Conservation (phyloP, 257 asterid genomes). For the Asclepias syriaca region DNA sequence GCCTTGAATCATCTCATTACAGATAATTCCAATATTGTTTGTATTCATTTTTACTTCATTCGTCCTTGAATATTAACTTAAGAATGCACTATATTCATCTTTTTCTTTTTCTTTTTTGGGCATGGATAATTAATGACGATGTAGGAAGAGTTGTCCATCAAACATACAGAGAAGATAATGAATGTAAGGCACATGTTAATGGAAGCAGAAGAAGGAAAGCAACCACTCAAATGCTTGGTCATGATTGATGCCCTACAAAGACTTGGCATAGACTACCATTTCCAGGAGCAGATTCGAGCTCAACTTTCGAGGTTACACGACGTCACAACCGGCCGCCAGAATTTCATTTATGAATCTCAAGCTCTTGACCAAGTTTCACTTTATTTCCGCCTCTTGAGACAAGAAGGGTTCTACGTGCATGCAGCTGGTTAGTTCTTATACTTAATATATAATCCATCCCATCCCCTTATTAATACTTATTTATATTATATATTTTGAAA, state of each 20-base stretch:
- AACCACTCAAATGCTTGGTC: slow-evolving; percentile 14
- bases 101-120: background rate
- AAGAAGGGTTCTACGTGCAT: slow-evolving; percentile 31
- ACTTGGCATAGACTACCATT: slow-evolving; percentile 30
- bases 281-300: slow-evolving; percentile 24
- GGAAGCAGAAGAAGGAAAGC: slow-evolving; percentile 9
- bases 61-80: background rate
- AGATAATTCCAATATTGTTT: background rate
- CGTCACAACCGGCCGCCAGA: background rate
- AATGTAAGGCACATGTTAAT: slow-evolving; percentile 15
- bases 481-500: too few species aligned
- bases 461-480: too few species aligned
- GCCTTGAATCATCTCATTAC: background rate
- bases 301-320: slow-evolving; percentile 17
- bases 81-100: too few species aligned
- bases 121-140: background rate
- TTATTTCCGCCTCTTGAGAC: slow-evolving; percentile 40
- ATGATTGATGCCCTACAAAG: slow-evolving; percentile 37
- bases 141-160: slow-evolving; percentile 23
- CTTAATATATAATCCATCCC: too few species aligned
- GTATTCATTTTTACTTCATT: background rate
- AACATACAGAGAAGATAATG: slow-evolving; percentile 11
- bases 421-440: background rate
- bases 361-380: slow-evolving; percentile 30
- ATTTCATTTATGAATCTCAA: slow-evolving; percentile 7